A percentile compares a stretch with the other conserved stretches of the same genome.
Conservation (phyloP, 441 rosid genomes). For the Hura crepitans region DNA sequence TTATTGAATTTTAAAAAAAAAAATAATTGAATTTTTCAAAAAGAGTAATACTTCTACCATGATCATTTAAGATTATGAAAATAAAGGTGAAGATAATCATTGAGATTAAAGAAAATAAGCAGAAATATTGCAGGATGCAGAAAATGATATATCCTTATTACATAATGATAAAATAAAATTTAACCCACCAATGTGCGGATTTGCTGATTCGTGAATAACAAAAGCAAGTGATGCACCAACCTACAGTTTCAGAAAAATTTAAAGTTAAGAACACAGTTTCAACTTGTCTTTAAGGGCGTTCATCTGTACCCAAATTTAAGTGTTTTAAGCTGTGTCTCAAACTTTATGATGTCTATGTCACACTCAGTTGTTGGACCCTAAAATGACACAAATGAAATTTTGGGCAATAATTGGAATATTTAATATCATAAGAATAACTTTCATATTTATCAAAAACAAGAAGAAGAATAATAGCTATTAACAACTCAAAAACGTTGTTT, state of each 20-base stretch:
- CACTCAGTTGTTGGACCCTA: not conserved
- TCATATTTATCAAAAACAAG: too few relatives aligned
- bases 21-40: not conserved
- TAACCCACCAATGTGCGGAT: conserved; percentile 89
- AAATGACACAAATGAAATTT: not conserved
- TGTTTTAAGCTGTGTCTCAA: not conserved
- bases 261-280: conserved; percentile 16
- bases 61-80: not conserved
- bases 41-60: not conserved
- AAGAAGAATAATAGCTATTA: conserved; percentile 11
- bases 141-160: not conserved
- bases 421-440: too few relatives aligned
- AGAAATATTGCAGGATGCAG: not conserved
- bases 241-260: conserved; percentile 40
- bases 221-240: conserved; percentile 93
- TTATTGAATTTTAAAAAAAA: not conserved
- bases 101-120: not conserved
- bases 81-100: not conserved
- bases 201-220: conserved; percentile 96
- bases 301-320: not conserved
- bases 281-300: not conserved
- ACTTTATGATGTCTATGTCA: not conserved
- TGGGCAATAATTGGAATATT: too few relatives aligned
- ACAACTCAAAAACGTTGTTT: not conserved
- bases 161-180: conserved; percentile 7